These are phyloP conservation scores for Mariannaea elegans DNA, from an alignment of 2,329 filamentous ascomycete species.

Conservation along the genomic window DNA sequence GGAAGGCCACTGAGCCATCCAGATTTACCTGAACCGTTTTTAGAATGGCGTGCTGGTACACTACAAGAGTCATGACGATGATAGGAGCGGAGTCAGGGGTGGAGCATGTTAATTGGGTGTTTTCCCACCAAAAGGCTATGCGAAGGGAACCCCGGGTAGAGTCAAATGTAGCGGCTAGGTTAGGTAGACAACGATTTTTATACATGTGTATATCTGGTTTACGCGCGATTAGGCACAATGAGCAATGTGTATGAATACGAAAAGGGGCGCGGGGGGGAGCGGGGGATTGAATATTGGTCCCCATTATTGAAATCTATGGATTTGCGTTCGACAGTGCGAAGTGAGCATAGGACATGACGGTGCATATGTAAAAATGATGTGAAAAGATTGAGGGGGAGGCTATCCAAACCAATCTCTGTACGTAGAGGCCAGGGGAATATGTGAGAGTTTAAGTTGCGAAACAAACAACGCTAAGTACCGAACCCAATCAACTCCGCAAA, in stretches of 20 bases:
- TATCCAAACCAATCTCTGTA: constrained; percentile 19
- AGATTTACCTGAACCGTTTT: constrained; percentile 21
- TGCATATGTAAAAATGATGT: constrained; percentile 2
- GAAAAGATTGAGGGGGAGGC: not conserved
- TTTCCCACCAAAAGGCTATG: constrained; percentile 44
- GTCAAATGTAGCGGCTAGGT: constrained; percentile 40
- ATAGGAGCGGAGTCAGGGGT: constrained; percentile 42
- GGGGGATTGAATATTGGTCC: not conserved
- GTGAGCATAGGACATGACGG: not conserved
- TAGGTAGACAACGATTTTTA: constrained; percentile 42
- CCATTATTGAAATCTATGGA: constrained; percentile 16
- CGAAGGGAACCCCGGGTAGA: constrained; percentile 41
- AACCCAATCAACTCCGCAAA: constrained; percentile 18
- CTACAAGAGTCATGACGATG: constrained; percentile 42
- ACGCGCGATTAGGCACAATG: constrained; percentile 10
- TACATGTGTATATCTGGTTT: constrained; percentile 32
- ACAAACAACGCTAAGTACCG: constrained; percentile 18
- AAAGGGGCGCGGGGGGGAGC: not conserved
- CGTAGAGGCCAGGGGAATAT: not conserved
- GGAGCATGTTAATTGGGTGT: constrained; percentile 45
- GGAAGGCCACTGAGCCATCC: constrained; percentile 16
- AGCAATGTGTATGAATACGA: constrained; percentile 6
- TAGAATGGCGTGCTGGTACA: constrained; percentile 29
- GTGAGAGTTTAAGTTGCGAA: not conserved
- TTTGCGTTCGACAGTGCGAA: not conserved